Conservation (phyloP, 164 flowering plant genomes). For the Magnolia changhungtana region DNA sequence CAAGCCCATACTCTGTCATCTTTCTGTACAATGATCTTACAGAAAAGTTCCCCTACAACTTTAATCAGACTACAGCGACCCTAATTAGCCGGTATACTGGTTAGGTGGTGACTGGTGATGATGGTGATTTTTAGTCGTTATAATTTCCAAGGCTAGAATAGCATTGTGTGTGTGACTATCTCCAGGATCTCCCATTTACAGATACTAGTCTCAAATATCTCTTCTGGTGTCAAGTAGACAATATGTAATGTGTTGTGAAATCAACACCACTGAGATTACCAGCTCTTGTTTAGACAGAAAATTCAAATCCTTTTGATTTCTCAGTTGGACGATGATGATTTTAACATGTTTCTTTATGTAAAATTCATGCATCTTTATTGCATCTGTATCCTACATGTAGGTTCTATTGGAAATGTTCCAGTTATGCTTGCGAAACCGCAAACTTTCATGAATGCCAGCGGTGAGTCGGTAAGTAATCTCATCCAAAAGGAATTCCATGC, state of each 20-base stretch:
- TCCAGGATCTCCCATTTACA: neutral
- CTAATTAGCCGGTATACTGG: too few species aligned
- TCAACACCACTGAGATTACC: neutral
- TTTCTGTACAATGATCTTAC: neutral
- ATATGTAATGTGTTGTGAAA: neutral
- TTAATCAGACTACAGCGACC: too few species aligned
- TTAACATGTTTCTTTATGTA: neutral
- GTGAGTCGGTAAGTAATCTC: constrained; percentile 90
- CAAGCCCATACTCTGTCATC: neutral
- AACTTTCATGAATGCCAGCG: constrained; percentile 92
- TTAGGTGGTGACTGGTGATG: neutral
- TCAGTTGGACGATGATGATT: neutral
- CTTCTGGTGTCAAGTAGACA: neutral
- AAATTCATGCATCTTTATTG: neutral
- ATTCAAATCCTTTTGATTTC: too few species aligned
- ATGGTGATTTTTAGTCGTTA: neutral
- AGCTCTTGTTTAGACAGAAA: neutral
- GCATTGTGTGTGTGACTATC: neutral
- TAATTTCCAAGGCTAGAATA: neutral
- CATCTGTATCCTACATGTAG: constrained; percentile 26
- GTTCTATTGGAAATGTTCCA: constrained; percentile 75
- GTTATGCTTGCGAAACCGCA: constrained; percentile 96
- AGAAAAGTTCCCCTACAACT: neutral
- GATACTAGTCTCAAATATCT: neutral
- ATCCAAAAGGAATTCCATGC: constrained; percentile 6